Base-by-base conservation (phyloP, 345 rosid genomes). In the Luvunga scandens region DNA sequence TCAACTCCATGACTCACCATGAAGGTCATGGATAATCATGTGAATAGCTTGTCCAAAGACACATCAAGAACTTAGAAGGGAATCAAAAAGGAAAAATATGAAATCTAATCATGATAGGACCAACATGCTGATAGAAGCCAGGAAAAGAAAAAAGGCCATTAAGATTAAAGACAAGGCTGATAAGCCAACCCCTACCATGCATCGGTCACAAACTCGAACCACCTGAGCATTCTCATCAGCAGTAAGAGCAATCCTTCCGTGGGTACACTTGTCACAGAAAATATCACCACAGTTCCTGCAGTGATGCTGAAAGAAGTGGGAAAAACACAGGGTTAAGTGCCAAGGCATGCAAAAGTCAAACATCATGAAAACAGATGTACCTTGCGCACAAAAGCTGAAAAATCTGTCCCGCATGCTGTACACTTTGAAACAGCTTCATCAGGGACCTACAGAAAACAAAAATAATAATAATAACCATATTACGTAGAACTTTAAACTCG, bases 201-300 rank as follows among this genome's bases (percentile, higher is more conserved):
- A 97, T 65, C 98, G 89, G 80, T 97, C 98, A 71, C 99, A 97
- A 78, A 97, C 98, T 84, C 99, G 87, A 84, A 97, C 99, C 48
- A 89, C 94, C 82, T 90, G 97, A 71, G 98, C 94, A 87, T 90
- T 91, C 77, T 92, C 98, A 72, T 96, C 99, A 30, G 98, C 95
- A 77, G 95, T 96, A 69, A 96, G 97, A 80, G 97, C 95, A 83
- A 86, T 91, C 86, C 98, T 90, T 72, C 98, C 98, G 65, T 91
- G 93, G 33, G 96, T 97, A 72, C 99, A 97, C 84, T 94, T 94
- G 91, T 97, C 99, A 77, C 99, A 97, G 86, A 91, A 97, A 78
- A 97, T 91, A 83, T 97, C 99, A 69, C 99, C 98, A 80, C 98
- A 97, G 78, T 97, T 97, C 86, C 98, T 87, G 86, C 99, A 97